Evolutionary conservation across 306 rosid genomes (phyloP).

Genomic region (Vigna hirtella): DNA sequence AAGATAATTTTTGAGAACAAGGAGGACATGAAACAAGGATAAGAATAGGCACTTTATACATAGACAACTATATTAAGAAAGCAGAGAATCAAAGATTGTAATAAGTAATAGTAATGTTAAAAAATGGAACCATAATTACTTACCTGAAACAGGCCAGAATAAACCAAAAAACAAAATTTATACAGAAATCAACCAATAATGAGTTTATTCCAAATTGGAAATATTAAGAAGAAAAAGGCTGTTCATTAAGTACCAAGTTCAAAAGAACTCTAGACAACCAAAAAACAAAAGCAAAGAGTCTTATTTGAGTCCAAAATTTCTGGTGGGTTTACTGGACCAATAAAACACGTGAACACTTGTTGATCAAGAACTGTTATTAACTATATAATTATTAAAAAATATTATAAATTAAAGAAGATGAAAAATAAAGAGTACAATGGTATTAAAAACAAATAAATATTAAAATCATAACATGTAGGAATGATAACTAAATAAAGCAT

Average conservation of each 20-base stretch:
- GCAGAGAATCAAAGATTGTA: neutral
- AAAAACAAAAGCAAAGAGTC: neutral
- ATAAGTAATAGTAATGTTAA: neutral
- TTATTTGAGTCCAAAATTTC: no score
- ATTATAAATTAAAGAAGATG: no score
- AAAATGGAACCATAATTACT: slow-evolving; percentile 2
- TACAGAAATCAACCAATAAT: slow-evolving; percentile 20
- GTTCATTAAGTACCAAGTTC: neutral
- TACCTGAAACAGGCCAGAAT: neutral
- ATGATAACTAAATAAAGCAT: no score
- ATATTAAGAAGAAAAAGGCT: neutral
- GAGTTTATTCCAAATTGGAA: slow-evolving; percentile 18
- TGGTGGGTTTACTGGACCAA: no score
- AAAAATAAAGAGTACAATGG: no score
- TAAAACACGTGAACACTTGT: no score
- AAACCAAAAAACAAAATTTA: slow-evolving; percentile 12
- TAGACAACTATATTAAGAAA: slow-evolving; percentile 8
- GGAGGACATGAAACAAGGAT: slow-evolving; percentile 8
- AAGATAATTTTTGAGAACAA: neutral
- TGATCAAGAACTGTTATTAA: no score
- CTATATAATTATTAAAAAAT: no score
- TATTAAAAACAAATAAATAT: no score
- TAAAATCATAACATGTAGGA: no score
- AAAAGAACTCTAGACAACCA: neutral
- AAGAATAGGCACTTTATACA: neutral